Percentiles rank a stretch among this genome's conserved stretches.
phyloP scores from a whole-genome alignment of 495 filamentous ascomycete genomes.

The Penicillium riverlandense region DNA sequence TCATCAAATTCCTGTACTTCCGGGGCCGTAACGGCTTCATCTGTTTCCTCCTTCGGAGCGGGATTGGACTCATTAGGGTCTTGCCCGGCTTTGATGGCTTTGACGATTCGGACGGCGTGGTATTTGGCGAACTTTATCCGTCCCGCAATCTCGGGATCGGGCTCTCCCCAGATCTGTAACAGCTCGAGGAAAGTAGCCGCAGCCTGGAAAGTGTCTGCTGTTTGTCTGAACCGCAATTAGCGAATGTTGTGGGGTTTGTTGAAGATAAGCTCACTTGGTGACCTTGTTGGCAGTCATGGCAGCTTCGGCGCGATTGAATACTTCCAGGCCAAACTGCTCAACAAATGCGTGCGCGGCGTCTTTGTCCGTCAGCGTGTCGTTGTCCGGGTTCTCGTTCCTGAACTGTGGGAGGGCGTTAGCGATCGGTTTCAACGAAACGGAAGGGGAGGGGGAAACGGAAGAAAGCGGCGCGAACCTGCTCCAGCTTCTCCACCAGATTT shows the following conservation, averaged over 20 bases:
- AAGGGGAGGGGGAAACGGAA: constrained; percentile 6
- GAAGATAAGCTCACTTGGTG: constrained; percentile 53
- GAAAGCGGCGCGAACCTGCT: too few relatives aligned
- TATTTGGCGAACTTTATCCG: constrained; percentile 96
- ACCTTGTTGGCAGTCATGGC: constrained; percentile 77
- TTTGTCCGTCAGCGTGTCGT: constrained; percentile 77
- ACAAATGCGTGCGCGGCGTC: constrained; percentile 82
- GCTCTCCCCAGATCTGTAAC: constrained; percentile 69
- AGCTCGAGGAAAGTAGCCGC: constrained; percentile 89
- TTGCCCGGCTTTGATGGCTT: constrained; percentile 82
- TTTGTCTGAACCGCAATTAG: constrained; percentile 55
- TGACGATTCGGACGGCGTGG: constrained; percentile 84
- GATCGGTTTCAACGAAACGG: background rate
- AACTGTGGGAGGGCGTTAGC: constrained; percentile 39
- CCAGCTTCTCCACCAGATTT: constrained; percentile 83
- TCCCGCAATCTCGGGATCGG: constrained; percentile 68
- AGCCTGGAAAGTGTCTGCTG: constrained; percentile 85
- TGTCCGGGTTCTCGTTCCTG: constrained; percentile 53
- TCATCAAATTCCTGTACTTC: constrained; percentile 44
- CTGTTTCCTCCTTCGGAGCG: constrained; percentile 38
- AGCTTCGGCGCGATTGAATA: constrained; percentile 75
- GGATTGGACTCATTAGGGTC: constrained; percentile 92
- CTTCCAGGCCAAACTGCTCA: constrained; percentile 86
- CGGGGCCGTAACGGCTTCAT: constrained; percentile 22
- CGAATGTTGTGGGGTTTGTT: constrained; percentile 4